These are phyloP conservation scores for Sungouiozyma intestinalis DNA, from an alignment of 805 yeast species.

Conservation along the genomic window DNA sequence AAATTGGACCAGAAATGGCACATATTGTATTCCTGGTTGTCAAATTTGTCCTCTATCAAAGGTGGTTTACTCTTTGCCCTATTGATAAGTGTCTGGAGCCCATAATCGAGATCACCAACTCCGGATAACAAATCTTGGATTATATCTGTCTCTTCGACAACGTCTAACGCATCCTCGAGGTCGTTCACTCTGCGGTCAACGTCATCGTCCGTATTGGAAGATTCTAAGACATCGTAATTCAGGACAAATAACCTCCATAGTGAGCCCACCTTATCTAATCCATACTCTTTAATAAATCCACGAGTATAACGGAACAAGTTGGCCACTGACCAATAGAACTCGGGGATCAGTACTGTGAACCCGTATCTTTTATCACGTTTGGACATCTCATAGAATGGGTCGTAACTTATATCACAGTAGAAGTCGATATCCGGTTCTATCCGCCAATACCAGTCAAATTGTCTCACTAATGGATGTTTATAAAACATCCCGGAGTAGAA, in stretches of 20 bases:
- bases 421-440: slow-evolving; percentile 90
- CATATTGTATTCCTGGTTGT: slow-evolving; percentile 58
- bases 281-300: slow-evolving; percentile 41
- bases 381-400: slow-evolving; percentile 79
- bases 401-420: slow-evolving; percentile 85
- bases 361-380: slow-evolving; percentile 65
- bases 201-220: slow-evolving; percentile 21
- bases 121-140: slow-evolving; percentile 20
- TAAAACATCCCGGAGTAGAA: slow-evolving; percentile 78
- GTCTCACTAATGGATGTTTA: slow-evolving; percentile 61
- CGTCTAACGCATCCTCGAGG: slow-evolving; percentile 15
- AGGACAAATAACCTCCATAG: slow-evolving; percentile 60
- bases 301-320: slow-evolving; percentile 65
- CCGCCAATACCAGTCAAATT: slow-evolving; percentile 90
- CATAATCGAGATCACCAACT: slow-evolving; percentile 7
- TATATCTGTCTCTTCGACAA: slow-evolving; percentile 22
- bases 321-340: slow-evolving; percentile 74
- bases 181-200: slow-evolving; percentile 24
- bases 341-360: slow-evolving; percentile 69
- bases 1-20: slow-evolving; percentile 93
- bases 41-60: slow-evolving; percentile 44
- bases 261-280: slow-evolving; percentile 46
- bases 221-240: slow-evolving; percentile 30
- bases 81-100: slow-evolving; percentile 30
- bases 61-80: slow-evolving; percentile 28